Percentiles rank a stretch among this genome's conserved stretches.
phyloP scores from a whole-genome alignment of 305 asterid genomes.

The Salvia sclarea region DNA sequence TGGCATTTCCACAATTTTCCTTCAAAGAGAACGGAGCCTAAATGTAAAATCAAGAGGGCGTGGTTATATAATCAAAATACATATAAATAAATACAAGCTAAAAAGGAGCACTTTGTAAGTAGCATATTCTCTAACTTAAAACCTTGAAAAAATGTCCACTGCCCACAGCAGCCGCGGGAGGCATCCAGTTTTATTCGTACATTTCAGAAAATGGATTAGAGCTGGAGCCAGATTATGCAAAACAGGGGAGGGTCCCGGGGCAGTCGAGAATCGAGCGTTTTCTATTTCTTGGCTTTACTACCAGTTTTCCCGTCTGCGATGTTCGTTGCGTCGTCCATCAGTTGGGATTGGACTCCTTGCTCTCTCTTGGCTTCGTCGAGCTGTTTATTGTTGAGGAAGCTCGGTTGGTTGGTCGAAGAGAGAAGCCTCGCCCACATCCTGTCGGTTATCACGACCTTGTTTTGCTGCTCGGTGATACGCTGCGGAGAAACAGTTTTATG shows the following conservation, averaged over 20 bases:
- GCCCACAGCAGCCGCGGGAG: no score
- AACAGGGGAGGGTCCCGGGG: slow-evolving; percentile 9
- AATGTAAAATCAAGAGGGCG: no score
- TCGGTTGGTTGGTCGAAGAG: slow-evolving; percentile 69
- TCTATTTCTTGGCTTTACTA: slow-evolving; percentile 30
- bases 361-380: slow-evolving; percentile 35
- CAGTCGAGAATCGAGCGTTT: slow-evolving; percentile 24
- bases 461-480: slow-evolving; percentile 61
- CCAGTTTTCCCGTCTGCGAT: slow-evolving; percentile 36
- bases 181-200: no score
- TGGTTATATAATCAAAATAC: not conserved
- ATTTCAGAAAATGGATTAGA: slow-evolving; percentile 23
- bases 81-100: not conserved
- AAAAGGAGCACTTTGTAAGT: slow-evolving; percentile 1
- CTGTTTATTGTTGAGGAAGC: slow-evolving; percentile 50
- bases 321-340: slow-evolving; percentile 45
- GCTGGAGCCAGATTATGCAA: slow-evolving; percentile 25
- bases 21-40: no score
- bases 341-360: slow-evolving; percentile 38
- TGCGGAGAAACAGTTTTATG: slow-evolving; percentile 33
- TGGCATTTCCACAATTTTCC: no score
- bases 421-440: slow-evolving; percentile 87
- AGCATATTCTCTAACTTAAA: slow-evolving; percentile 16
- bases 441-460: slow-evolving; percentile 67
- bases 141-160: no score